These are phyloP conservation scores for Naganishia friedmannii DNA, from an alignment of 768 basidiomycete species.

Conservation along the genomic window DNA sequence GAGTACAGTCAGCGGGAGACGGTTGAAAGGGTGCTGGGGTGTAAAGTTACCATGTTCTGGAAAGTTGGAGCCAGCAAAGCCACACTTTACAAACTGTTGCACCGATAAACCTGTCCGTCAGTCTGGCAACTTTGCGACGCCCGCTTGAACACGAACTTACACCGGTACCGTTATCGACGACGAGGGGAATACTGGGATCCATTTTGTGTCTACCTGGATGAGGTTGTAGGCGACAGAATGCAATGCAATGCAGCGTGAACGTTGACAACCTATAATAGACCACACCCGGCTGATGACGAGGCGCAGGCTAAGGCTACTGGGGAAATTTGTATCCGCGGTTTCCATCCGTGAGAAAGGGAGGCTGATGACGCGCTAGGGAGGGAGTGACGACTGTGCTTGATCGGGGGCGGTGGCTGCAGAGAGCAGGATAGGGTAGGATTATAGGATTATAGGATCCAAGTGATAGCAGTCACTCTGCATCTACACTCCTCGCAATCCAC, in stretches of 20 bases:
- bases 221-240: too few species aligned
- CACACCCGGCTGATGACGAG: constrained; percentile 12
- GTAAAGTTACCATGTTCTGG: constrained; percentile 63
- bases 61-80: constrained; percentile 89
- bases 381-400: background rate
- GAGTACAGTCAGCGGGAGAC: background rate
- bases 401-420: background rate
- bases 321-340: background rate
- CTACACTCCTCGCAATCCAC: too few species aligned
- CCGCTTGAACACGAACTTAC: constrained; percentile 56
- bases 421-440: background rate
- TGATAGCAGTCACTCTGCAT: too few species aligned
- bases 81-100: constrained; percentile 79
- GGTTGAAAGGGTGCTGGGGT: background rate
- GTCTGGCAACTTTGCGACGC: background rate
- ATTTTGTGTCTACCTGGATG: background rate
- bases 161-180: constrained; percentile 86
- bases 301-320: background rate
- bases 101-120: constrained; percentile 11
- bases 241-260: too few species aligned
- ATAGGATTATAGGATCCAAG: too few species aligned
- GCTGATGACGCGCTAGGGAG: constrained; percentile 4
- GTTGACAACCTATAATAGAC: background rate
- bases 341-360: constrained; percentile 14
- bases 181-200: constrained; percentile 55